These are phyloP conservation scores for Neopestalotiopsis clavispora DNA, from an alignment of 2,329 filamentous ascomycete genomes.

Conservation along the genomic window DNA sequence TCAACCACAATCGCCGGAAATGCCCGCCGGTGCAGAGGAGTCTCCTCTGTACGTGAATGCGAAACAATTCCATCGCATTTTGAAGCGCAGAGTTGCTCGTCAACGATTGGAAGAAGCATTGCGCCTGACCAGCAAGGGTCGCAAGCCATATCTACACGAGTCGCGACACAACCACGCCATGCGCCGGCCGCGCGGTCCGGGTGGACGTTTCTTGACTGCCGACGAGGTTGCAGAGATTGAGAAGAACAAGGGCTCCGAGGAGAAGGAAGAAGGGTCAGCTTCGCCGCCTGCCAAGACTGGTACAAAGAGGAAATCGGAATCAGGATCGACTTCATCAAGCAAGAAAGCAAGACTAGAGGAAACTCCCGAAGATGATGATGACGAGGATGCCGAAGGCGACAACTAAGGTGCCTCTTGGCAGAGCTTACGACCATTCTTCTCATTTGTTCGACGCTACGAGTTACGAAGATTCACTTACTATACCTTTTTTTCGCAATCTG, in stretches of 20 bases:
- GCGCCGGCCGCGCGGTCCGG: slow-evolving; percentile 90
- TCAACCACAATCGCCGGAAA: slow-evolving; percentile 78
- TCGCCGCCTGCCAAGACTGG: slow-evolving; percentile 41
- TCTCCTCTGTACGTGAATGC: slow-evolving; percentile 97
- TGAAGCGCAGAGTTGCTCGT: slow-evolving; percentile 90
- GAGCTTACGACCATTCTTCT: slow-evolving; percentile 22
- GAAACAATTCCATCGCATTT: slow-evolving; percentile 96
- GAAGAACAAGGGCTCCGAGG: slow-evolving; percentile 56
- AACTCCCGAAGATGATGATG: slow-evolving; percentile 51
- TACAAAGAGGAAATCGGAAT: slow-evolving; percentile 66
- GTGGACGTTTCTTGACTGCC: slow-evolving; percentile 92
- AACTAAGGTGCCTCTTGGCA: slow-evolving; percentile 36
- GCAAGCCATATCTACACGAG: slow-evolving; percentile 96
- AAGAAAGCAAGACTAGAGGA: slow-evolving; percentile 56
- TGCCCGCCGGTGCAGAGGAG: slow-evolving; percentile 78
- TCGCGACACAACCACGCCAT: slow-evolving; percentile 98
- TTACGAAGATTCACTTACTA: slow-evolving; percentile 37
- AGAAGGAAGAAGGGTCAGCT: slow-evolving; percentile 39
- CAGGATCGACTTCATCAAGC: slow-evolving; percentile 49
- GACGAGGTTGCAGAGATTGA: slow-evolving; percentile 95
- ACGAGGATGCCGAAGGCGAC: slow-evolving; percentile 47
- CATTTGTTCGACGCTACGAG: slow-evolving; percentile 39
- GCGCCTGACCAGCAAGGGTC: slow-evolving; percentile 89
- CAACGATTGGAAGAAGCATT: slow-evolving; percentile 94
- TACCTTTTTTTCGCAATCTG: slow-evolving; percentile 19